Base-by-base conservation (phyloP, 495 filamentous ascomycete species). In the Cercophora sp. region DNA sequence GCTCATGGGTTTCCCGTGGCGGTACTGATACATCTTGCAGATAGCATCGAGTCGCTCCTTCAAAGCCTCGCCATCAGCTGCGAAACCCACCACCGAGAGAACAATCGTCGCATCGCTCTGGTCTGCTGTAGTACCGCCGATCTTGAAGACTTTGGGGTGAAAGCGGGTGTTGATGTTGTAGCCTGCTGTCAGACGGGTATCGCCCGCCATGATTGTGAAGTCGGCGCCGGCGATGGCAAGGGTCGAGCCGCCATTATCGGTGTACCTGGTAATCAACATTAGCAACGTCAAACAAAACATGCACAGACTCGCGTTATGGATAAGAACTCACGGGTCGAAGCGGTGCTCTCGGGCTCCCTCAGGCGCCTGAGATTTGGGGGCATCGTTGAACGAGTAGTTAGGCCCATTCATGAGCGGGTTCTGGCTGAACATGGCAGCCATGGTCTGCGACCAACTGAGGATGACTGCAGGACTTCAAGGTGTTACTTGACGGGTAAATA, bases 161-260 rank as follows among this genome's bases (percentile, higher is more conserved):
- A 86, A 90, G 45, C 93, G 87, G 23, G 91, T 89, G 77, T 97
- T 96, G 82, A 98, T 98, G 78, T 87, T 97, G 83, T 97, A 98
- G 66, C 93, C 93, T 34, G 85, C 84, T 37, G 92, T 96, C 51
- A 87, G 86, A 59, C 93, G 88, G 51, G 93, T 98, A 73, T 98
- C 93, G 69, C 93, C 93, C 37, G 93, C 93, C 65, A 98, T 79
- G 70, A 98, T 91, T 50, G 90, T 79, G 77, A 97, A 98, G 73
- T 93, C 86, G 65, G 84, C 83, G 59, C 93, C 93, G 27, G 87
- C 84, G 69, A 98, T 97, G 63, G 93, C 93, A 52, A 98, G 82
- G 24, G 93, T 96, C 45, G 89, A 94, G 59, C 93, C 93, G 56
- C 93, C 93, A 65, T 98, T 98, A 74, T 98, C 93, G 58, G 93